Percentiles rank a stretch among this genome's conserved stretches.
phyloP scores from a whole-genome alignment of 2,329 filamentous ascomycete species.

The Penicillium polonicum region DNA sequence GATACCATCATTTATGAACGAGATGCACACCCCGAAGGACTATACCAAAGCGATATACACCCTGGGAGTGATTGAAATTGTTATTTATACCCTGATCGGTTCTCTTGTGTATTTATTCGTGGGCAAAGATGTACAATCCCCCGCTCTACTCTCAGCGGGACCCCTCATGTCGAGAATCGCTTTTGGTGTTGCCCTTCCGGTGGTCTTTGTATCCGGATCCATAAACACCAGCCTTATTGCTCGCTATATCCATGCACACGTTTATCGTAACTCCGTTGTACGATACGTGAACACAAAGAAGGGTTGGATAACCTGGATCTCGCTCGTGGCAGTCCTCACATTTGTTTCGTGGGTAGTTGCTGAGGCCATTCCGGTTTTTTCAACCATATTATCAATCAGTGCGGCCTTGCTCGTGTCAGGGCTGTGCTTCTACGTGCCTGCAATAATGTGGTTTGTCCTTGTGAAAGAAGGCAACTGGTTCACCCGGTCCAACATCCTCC shows the following conservation, averaged over 20 bases:
- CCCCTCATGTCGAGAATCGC: background rate
- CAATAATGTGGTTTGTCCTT: background rate
- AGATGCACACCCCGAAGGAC: background rate
- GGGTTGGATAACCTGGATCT: background rate
- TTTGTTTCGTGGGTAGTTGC: background rate
- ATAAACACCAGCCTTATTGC: background rate
- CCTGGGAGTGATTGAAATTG: background rate
- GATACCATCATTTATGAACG: background rate
- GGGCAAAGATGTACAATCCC: background rate
- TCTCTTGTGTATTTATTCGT: background rate
- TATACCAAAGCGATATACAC: background rate
- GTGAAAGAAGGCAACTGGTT: background rate
- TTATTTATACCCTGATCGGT: background rate
- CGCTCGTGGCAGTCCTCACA: background rate
- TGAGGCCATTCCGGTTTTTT: background rate
- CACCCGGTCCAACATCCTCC: too few relatives aligned
- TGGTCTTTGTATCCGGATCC: background rate
- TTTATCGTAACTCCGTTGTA: background rate
- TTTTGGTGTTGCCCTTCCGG: background rate
- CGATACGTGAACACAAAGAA: background rate
- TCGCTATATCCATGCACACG: background rate
- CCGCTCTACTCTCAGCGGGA: background rate
- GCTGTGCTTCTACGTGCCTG: background rate
- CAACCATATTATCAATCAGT: background rate
- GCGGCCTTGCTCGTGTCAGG: background rate